Conservation (phyloP, 2,329 filamentous ascomycete species). For the Penicillium sp. region DNA sequence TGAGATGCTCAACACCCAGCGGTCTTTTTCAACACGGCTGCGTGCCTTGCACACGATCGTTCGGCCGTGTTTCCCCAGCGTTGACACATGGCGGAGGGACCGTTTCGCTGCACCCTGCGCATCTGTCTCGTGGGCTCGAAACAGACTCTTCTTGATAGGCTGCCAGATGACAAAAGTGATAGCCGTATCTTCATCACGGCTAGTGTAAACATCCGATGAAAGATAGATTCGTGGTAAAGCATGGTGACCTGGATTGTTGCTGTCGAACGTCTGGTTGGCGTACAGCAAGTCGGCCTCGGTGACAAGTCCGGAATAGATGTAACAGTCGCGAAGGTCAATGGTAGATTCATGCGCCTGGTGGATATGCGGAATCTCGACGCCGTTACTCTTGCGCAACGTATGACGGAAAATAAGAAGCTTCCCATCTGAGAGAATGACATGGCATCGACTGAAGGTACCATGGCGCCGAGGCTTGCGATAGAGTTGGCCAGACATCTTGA, state of each 20-base stretch:
- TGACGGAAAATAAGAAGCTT: conserved; percentile 62
- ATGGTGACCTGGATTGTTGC: conserved; percentile 58
- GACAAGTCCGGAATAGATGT: conserved; percentile 63
- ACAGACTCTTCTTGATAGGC: conserved; percentile 56
- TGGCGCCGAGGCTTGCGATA: conserved; percentile 64
- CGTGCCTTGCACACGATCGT: conserved; percentile 65
- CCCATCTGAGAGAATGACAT: conserved; percentile 60
- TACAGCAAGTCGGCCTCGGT: conserved; percentile 63
- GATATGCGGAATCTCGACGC: conserved; percentile 57
- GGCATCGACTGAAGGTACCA: conserved; percentile 59
- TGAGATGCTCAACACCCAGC: conserved; percentile 64
- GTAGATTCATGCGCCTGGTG: conserved; percentile 60
- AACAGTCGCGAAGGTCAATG: conserved; percentile 61
- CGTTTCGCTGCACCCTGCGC: conserved; percentile 44
- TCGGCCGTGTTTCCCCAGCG: conserved; percentile 59
- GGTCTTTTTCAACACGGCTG: conserved; percentile 63
- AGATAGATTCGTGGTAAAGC: conserved; percentile 60
- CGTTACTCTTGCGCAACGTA: conserved; percentile 54
- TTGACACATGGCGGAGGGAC: conserved; percentile 57
- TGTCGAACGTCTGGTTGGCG: conserved; percentile 62
- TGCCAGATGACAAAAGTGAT: conserved; percentile 67
- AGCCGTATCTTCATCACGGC: conserved; percentile 63
- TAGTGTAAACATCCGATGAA: conserved; percentile 58
- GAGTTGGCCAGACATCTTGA: conserved; percentile 59
- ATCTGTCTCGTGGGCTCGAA: conserved; percentile 45